Conservation (phyloP, 2,329 filamentous ascomycete species). For the Epicoccum nigrum region DNA sequence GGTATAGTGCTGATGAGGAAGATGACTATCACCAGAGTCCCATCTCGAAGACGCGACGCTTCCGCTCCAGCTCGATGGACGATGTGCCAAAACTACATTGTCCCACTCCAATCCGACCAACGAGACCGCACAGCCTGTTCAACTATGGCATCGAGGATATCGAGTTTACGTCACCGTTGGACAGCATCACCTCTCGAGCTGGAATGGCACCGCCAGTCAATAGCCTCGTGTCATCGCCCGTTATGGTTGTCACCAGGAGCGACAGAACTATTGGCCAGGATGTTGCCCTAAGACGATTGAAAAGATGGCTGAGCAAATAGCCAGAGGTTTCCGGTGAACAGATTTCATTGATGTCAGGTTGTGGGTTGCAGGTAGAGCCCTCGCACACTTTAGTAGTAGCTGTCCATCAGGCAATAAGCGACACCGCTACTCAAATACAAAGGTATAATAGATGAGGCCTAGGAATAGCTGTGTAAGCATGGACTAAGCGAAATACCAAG, state of each 20-base stretch:
- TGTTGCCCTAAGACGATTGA: not conserved
- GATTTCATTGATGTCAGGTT: not conserved
- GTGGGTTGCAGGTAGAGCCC: not conserved
- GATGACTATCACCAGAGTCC: not conserved
- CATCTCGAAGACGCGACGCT: too few species aligned
- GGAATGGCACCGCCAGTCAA: not conserved
- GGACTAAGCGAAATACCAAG: conserved; percentile 26
- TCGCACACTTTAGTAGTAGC: not conserved
- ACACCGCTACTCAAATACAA: not conserved
- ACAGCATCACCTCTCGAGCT: not conserved
- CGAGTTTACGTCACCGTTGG: conserved; percentile 4
- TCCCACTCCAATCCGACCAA: not conserved
- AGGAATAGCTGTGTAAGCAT: conserved; percentile 36
- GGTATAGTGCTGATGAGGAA: not conserved
- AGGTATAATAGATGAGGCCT: not conserved
- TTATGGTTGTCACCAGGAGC: not conserved
- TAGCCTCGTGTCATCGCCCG: not conserved
- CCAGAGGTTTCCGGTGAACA: too few species aligned
- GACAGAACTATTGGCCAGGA: not conserved
- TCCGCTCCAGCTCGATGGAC: not conserved
- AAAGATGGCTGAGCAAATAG: conserved; percentile 2
- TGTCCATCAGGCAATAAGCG: not conserved
- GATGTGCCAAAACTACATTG: not conserved
- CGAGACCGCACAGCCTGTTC: not conserved
- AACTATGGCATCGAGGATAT: conserved; percentile 5